Percentiles rank a stretch among this genome's conserved stretches.
These are phyloP conservation scores for Bjerkandera adusta DNA, from an alignment of 1,284 basidiomycete genomes.

Conservation along the genomic window DNA sequence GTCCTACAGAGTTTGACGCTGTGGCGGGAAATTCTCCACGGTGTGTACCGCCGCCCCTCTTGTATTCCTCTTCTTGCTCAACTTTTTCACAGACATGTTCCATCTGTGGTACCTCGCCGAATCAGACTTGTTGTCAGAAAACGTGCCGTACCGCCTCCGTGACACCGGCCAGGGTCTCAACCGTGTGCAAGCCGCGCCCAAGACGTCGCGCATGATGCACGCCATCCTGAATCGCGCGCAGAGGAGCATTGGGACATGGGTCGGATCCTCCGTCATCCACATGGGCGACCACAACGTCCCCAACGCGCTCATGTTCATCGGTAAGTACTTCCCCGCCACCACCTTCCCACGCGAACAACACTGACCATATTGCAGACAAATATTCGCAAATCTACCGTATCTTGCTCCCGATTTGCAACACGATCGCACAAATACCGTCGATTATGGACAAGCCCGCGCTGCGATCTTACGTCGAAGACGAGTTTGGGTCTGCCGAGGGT, in stretches of 20 bases:
- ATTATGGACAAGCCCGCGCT: slow-evolving; percentile 67
- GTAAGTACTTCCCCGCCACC: slow-evolving; percentile 27
- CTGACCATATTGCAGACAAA: slow-evolving; percentile 50
- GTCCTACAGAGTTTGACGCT: slow-evolving; percentile 80
- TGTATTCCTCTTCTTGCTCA: not conserved
- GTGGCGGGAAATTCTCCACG: slow-evolving; percentile 80
- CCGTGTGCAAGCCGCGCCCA: slow-evolving; percentile 78
- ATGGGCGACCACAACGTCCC: slow-evolving; percentile 86
- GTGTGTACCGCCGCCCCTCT: slow-evolving; percentile 36
- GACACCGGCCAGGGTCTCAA: slow-evolving; percentile 85
- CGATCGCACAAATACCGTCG: slow-evolving; percentile 64
- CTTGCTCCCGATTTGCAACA: slow-evolving; percentile 77
- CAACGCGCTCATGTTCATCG: slow-evolving; percentile 80
- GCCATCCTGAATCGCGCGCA: slow-evolving; percentile 78
- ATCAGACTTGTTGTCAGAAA: slow-evolving; percentile 74
- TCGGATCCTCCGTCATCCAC: slow-evolving; percentile 57
- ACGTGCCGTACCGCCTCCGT: slow-evolving; percentile 67
- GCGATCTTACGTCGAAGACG: slow-evolving; percentile 72
- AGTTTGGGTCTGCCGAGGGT: slow-evolving; percentile 72
- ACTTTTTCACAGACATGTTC: slow-evolving; percentile 65
- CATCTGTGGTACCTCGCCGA: slow-evolving; percentile 79
- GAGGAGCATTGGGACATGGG: slow-evolving; percentile 74
- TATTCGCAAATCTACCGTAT: slow-evolving; percentile 87
- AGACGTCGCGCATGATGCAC: slow-evolving; percentile 84
- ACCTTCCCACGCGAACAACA: not conserved